Evolutionary conservation across 129 eudicot genomes (phyloP).

Genomic region (Centrapalus pauciflorus): DNA sequence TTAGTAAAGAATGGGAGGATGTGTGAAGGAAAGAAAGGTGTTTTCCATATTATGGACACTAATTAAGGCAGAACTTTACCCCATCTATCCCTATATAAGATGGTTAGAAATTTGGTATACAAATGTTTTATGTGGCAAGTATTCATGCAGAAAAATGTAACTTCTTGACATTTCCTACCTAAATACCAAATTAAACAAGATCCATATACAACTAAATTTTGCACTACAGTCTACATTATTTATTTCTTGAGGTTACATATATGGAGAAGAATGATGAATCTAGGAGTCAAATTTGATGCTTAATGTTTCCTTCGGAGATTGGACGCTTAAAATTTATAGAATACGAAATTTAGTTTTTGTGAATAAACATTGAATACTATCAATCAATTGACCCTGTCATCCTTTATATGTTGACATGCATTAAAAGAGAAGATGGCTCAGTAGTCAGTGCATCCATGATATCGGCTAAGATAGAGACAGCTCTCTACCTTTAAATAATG

Average conservation of each 20-base stretch:
- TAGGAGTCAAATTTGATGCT: not conserved
- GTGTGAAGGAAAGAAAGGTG: not conserved
- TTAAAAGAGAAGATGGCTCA: too few relatives aligned
- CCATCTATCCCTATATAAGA: slow-evolving; percentile 2
- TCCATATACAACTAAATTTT: not conserved
- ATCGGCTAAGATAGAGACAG: too few relatives aligned
- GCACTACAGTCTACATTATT: not conserved
- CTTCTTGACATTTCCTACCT: not conserved
- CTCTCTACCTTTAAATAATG: too few relatives aligned
- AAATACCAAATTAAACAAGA: not conserved
- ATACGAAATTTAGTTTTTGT: not conserved
- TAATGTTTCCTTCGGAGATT: not conserved
- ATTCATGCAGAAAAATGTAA: not conserved
- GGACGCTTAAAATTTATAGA: not conserved
- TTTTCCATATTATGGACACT: not conserved
- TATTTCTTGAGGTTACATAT: not conserved
- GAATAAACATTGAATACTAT: too few relatives aligned
- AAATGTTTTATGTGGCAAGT: not conserved
- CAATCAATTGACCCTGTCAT: too few relatives aligned
- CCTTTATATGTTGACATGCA: too few relatives aligned
- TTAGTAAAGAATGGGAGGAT: not conserved
- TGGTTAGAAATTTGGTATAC: not conserved
- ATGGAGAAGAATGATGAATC: not conserved
- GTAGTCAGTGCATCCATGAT: too few relatives aligned
- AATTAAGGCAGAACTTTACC: not conserved